These are phyloP conservation scores for Pontederia crassipes DNA, from an alignment of 176 grass and related monocot species.

Conservation along the genomic window DNA sequence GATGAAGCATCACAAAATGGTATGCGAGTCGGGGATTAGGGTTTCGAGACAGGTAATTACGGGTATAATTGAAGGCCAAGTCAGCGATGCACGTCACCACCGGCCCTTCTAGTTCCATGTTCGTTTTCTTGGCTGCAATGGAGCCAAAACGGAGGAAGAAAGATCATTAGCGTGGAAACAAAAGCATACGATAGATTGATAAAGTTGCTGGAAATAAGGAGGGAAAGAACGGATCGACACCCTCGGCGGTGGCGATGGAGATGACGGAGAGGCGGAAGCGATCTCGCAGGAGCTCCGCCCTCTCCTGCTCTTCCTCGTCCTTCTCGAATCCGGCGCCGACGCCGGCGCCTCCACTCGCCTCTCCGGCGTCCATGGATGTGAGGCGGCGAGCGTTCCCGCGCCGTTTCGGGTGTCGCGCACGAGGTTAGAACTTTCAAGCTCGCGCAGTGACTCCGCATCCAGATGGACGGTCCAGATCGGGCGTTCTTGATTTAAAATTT, in stretches of 20 bases:
- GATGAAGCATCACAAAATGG: too few species aligned
- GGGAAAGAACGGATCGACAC: constrained; percentile 17
- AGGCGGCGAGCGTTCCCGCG: constrained; percentile 19
- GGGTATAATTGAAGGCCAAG: constrained; percentile 60
- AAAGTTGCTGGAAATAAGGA: not conserved
- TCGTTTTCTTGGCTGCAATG: constrained; percentile 49
- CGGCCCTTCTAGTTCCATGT: constrained; percentile 52
- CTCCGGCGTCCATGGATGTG: not conserved
- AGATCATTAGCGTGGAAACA: not conserved
- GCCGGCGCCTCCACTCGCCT: not conserved
- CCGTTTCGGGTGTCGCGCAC: not conserved
- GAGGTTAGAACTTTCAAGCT: too few species aligned
- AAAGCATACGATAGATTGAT: not conserved
- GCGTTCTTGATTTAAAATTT: too few species aligned
- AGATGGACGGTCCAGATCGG: too few species aligned
- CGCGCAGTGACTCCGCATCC: too few species aligned
- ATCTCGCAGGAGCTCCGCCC: constrained; percentile 39
- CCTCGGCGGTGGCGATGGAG: constrained; percentile 54
- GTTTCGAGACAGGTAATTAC: constrained; percentile 11
- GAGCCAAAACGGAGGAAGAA: not conserved
- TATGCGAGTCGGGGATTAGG: not conserved
- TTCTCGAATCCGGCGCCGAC: constrained; percentile 25
- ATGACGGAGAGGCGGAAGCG: constrained; percentile 65
- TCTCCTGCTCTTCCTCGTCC: constrained; percentile 38
- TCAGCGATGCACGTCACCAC: constrained; percentile 72